Evolutionary conservation across 2,329 filamentous ascomycete genomes (phyloP), one percentile per base, ranked within the genome.

Genomic region (Calonectria montana): DNA sequence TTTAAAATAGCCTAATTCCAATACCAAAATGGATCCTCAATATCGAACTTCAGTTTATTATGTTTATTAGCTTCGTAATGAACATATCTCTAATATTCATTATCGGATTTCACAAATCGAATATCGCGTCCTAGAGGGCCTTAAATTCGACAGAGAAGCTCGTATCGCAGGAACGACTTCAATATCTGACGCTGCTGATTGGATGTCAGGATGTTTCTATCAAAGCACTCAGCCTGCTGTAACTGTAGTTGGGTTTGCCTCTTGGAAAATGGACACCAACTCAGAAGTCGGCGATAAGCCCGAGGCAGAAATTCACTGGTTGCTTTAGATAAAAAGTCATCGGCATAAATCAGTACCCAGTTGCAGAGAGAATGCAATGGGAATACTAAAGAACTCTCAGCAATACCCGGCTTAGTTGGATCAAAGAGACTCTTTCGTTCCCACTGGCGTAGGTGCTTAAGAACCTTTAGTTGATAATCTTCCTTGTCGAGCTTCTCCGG

Each of bases 1-100:
- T 45, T 23, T n/a, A 35, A 29, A 4, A 37, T n/a, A 57, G 50
- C 29, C 50, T 29, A 57, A 37, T 57, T n/a, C n/a, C 50, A 57
- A 35, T 37, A 29, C 31, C 50, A 10, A 57, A 57, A 37, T 13
- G 50, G 50, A 23, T 57, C 27, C 4, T 53, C 18, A 27, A 3
- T 9, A 53, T 53, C 48, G 16, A 35, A 35, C 2, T 35, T 27
- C n/a, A 18, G 7, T 9, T 7, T 8, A 35, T 12, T 10, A 12
- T 3, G 6, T 3, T 3, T 10, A 12, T n/a, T 3, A 27, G 4
- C n/a, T 31, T 16, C 4, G 6, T 31, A 8, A 13, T 1, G 2
- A 4, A 27, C 2, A n/a, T 18, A 4, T 21, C 3, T n/a, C 31
- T 10, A 35, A 27, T 27, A 27, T 21, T n/a, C 16, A 12, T n/a